Evolutionary conservation across 129 eudicot genomes (phyloP).

Genomic region (Escallonia herrerae): DNA sequence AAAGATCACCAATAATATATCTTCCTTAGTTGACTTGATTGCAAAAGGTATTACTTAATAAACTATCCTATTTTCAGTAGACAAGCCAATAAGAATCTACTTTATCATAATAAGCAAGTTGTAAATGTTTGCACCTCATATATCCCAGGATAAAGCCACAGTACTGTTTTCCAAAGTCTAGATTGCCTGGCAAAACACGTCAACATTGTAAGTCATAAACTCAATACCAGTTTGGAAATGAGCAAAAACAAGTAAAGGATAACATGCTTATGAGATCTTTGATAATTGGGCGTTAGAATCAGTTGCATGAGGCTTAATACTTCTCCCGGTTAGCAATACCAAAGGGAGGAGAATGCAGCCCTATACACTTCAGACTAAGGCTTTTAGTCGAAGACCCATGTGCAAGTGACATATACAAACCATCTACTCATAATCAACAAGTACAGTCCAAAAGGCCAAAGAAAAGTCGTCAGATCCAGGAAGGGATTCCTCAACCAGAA

Average conservation of each 20-base stretch:
- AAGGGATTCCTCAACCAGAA: no score
- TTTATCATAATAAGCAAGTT: not conserved
- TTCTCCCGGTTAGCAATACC: not conserved
- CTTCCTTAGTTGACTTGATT: not conserved
- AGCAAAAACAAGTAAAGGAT: not conserved
- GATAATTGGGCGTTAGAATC: not conserved
- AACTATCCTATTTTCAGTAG: not conserved
- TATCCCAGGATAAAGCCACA: constrained; percentile 96
- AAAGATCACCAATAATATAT: no score
- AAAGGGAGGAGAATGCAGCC: not conserved
- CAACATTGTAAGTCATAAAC: not conserved
- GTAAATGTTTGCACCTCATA: constrained; percentile 56
- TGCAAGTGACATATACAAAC: no score
- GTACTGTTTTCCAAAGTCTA: constrained; percentile 56
- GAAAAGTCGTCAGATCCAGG: no score
- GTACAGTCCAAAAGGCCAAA: no score
- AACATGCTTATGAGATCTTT: not conserved
- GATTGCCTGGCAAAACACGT: constrained; percentile 39
- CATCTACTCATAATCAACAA: no score
- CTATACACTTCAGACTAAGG: no score
- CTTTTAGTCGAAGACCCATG: no score
- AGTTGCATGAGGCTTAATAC: constrained; percentile 7
- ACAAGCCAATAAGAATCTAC: not conserved
- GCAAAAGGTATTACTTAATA: not conserved
- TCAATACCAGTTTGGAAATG: not conserved